Evolutionary conservation across 352 stramenopile species (phyloP), one percentile per base, ranked within the genome.

Genomic region (Peronospora belbahrii): DNA sequence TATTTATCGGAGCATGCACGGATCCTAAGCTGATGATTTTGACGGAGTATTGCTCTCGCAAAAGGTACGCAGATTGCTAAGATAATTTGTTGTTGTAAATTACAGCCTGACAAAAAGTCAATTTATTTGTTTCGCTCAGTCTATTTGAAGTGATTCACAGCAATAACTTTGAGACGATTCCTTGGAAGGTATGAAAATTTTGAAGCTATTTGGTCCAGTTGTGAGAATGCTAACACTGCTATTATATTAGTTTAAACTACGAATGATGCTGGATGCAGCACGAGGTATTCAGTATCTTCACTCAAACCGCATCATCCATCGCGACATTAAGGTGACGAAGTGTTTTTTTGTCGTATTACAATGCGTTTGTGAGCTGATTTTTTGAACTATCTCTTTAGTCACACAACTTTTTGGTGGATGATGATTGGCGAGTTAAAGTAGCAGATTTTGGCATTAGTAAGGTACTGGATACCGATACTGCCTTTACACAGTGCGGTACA

Each of bases 381-480:
- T 43, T 35, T 35, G 11, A n/a, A n/a, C n/a, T n/a, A 13, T 15
- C 28, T 32, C 0, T 48, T 17, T 14, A 94, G 83, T 92, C 80
- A n/a, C 83, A 94, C 54, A 94, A 94, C 52, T 85, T 94, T 33
- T 67, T 94, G 23, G 83, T 94, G 33, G 83, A 94, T 40, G 83
- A 94, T 47, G 83, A 94, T 50, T 94, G 83, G 83, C 75, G 83
- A 41, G 83, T 92, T 31, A 94, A 94, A 44, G 83, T 94, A 22
- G 83, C 83, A 7, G 83, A 94, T 45, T 94, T 94, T 56, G 83
- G 83, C 11, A 94, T 94, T 51, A 94, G 83, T 55, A 94, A 94
- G 58, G 81, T 94, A 17, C 65, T 94, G 2, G 83, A 91, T 52
- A 83, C 66, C 10, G 83, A 89, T 41, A 83, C 74, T 45, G 83